Evolutionary conservation across 2,329 filamentous ascomycete genomes (phyloP).

Genomic region (Apiospora hydei): DNA sequence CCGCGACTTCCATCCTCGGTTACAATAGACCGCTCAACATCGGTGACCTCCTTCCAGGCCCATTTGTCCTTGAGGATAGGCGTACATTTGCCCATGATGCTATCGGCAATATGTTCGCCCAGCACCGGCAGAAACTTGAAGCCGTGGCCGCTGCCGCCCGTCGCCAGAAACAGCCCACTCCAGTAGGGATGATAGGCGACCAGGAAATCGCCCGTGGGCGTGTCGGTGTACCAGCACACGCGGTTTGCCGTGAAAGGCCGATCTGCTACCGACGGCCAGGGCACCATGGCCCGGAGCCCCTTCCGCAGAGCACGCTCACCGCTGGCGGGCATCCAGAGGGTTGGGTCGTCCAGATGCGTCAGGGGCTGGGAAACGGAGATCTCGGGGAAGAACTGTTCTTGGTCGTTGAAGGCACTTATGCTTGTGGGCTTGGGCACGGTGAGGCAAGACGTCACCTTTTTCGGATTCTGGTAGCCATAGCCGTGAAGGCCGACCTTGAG

Average conservation of each 20-base stretch:
- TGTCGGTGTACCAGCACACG: constrained; percentile 81
- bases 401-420: constrained; percentile 6
- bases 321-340: constrained; percentile 62
- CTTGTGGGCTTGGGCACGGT: constrained; percentile 27
- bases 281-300: constrained; percentile 67
- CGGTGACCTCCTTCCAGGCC: constrained; percentile 68
- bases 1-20: constrained; percentile 63
- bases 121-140: constrained; percentile 76
- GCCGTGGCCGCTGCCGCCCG: constrained; percentile 69
- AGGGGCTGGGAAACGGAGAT: constrained; percentile 47
- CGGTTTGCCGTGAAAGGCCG: constrained; percentile 68
- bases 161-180: constrained; percentile 65
- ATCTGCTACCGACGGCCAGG: constrained; percentile 59
- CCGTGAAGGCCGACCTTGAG: constrained; percentile 76
- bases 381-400: constrained; percentile 16
- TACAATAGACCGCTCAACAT: constrained; percentile 47
- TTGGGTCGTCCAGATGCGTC: constrained; percentile 58
- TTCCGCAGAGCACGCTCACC: constrained; percentile 67
- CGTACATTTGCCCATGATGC: constrained; percentile 54
- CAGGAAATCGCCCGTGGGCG: constrained; percentile 74
- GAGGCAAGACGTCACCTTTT: constrained; percentile 39
- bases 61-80: constrained; percentile 63
- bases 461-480: constrained; percentile 70
- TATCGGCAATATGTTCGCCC: constrained; percentile 67
- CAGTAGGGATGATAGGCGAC: constrained; percentile 72